Base-by-base conservation (phyloP, 2,329 filamentous ascomycete species). In the Cladorrhinum sp. region DNA sequence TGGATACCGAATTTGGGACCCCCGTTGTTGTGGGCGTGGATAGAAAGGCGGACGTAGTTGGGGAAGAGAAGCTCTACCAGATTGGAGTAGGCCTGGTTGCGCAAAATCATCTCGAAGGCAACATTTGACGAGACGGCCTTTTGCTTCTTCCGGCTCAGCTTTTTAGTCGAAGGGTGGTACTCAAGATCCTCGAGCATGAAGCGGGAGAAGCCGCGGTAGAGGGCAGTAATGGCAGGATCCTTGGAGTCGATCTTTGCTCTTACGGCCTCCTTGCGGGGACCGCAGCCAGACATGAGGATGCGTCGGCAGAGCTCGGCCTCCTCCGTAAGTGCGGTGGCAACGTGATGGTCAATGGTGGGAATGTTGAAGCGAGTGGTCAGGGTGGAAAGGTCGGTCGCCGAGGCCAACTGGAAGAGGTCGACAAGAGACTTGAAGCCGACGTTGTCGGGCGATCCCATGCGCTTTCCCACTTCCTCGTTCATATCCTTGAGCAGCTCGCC, bases 1-100 rank as follows among this genome's bases (percentile, higher is more conserved):
- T 62, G 63, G 53, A 65, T 64, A 38, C 63, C 63, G 12, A 65
- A 65, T 10, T 65, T 65, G n/a, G 63, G 63, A 12, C 63, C 63
- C 10, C 61, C 57, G 18, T 65, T 65, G 59, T 64, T 62, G 57
- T 65, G 63, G 49, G 63, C 63, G 56, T 65, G 63, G 49, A 65
- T 65, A 12, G 63, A 65, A 5, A 65, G 61, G 1, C 63, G 61
- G 57, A 65, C 32, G 45, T 65, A 60, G 55, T 65, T 62, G 2
- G 63, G 63, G 45, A 65, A 65, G 20, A 65, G 59, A 50, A 65
- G 49, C 53, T 65, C 63, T 25, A 65, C 61, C 2, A 65, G 61
- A 53, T 65, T 65, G 24, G 63, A 65, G 12, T 65, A 65, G 8
- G 63, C 63, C 48, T 65, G 63, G 52, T 65, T 65, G 24, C 63